Evolutionary conservation across 2,329 filamentous ascomycete species (phyloP).

Genomic region (Dactylonectria macrodidyma): DNA sequence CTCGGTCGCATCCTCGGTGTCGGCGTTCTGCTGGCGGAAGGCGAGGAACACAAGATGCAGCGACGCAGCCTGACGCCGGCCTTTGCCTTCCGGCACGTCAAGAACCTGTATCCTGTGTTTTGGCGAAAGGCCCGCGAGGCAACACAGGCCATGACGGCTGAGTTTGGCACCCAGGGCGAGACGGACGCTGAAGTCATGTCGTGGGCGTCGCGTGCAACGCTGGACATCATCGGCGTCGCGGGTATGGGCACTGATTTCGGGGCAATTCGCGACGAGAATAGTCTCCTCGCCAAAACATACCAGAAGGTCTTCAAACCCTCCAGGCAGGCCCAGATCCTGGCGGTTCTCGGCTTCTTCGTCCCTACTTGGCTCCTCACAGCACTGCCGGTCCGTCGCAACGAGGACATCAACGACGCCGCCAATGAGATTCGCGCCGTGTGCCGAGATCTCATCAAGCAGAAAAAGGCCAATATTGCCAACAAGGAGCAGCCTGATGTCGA

Average conservation of each 20-base stretch:
- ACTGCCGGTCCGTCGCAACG: conserved; percentile 81
- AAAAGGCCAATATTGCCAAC: conserved; percentile 69
- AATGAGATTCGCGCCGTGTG: conserved; percentile 76
- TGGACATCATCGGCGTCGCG: conserved; percentile 83
- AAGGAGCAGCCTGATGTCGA: conserved; percentile 72
- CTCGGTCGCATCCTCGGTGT: conserved; percentile 77
- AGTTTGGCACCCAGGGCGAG: conserved; percentile 50
- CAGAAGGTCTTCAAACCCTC: conserved; percentile 67
- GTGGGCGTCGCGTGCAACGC: conserved; percentile 78
- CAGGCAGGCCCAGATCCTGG: conserved; percentile 67
- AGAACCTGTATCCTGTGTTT: conserved; percentile 87
- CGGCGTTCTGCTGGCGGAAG: conserved; percentile 85
- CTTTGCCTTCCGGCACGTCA: conserved; percentile 89
- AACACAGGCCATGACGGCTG: conserved; percentile 70
- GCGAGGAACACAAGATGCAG: conserved; percentile 89
- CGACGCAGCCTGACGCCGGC: conserved; percentile 85
- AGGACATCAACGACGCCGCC: conserved; percentile 71
- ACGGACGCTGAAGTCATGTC: conserved; percentile 69
- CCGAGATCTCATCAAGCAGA: conserved; percentile 77
- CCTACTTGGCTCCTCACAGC: conserved; percentile 72
- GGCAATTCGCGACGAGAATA: conserved; percentile 73
- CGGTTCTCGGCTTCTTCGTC: conserved; percentile 73
- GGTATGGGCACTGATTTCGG: conserved; percentile 81
- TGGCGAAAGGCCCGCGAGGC: conserved; percentile 83
- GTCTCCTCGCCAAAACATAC: conserved; percentile 72